Evolutionary conservation across 2,329 filamentous ascomycete species (phyloP).

Genomic region (Parascedosporium putredinis): DNA sequence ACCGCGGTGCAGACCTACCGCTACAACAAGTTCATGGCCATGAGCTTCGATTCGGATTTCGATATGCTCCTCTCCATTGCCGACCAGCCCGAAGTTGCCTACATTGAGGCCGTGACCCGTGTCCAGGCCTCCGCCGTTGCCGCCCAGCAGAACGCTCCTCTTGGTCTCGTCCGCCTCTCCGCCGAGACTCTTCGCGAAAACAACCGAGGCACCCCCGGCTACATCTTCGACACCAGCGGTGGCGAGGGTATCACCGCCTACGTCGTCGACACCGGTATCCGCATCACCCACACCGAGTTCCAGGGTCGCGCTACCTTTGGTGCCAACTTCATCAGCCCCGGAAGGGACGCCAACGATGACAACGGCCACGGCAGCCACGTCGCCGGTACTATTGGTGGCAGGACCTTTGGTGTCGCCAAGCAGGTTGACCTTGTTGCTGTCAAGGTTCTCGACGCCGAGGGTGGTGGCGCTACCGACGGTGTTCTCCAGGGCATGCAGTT

Average conservation of each 20-base stretch:
- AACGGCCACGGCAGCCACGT: slow-evolving; percentile 58
- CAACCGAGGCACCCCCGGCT: slow-evolving; percentile 24
- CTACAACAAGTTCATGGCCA: slow-evolving; percentile 36
- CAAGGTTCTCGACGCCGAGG: slow-evolving; percentile 46
- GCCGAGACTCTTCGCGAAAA: slow-evolving; percentile 20
- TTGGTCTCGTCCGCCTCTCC: slow-evolving; percentile 44
- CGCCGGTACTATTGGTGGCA: slow-evolving; percentile 49
- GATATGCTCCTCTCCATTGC: slow-evolving; percentile 38
- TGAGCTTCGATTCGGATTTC: slow-evolving; percentile 41
- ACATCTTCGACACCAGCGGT: slow-evolving; percentile 41
- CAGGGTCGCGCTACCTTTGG: slow-evolving; percentile 42
- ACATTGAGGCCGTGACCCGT: slow-evolving; percentile 42
- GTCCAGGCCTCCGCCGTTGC: slow-evolving; percentile 33
- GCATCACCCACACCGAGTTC: slow-evolving; percentile 43
- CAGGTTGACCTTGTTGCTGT: slow-evolving; percentile 43
- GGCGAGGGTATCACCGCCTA: slow-evolving; percentile 50
- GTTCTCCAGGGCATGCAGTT: slow-evolving; percentile 52
- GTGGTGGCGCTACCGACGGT: slow-evolving; percentile 24
- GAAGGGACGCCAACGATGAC: slow-evolving; percentile 42
- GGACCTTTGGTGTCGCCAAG: slow-evolving; percentile 53
- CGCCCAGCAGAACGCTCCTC: slow-evolving; percentile 42
- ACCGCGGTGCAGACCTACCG: slow-evolving; percentile 34
- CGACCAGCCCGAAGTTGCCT: slow-evolving; percentile 36
- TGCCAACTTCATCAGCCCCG: slow-evolving; percentile 39
- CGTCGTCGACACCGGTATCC: slow-evolving; percentile 57